Evolutionary conservation across 345 rosid species (phyloP).

Genomic region (Melaleuca alternifolia): DNA sequence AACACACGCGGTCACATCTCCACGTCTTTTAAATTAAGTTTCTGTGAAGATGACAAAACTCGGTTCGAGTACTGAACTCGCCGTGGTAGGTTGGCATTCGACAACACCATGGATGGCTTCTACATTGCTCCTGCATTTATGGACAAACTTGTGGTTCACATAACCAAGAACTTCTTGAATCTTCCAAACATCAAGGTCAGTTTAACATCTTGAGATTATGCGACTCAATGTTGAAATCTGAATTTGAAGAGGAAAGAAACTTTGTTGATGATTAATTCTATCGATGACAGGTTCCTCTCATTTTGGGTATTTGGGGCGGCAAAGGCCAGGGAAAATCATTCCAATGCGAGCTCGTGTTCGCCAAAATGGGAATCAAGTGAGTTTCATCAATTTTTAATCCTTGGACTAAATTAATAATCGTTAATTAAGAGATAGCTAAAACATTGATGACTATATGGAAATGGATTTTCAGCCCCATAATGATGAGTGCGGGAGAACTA

Average conservation of each 20-base stretch:
- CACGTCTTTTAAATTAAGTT: neutral
- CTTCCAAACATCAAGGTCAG: conserved; percentile 44
- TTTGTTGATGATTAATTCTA: neutral
- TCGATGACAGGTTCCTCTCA: conserved; percentile 30
- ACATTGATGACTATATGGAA: neutral
- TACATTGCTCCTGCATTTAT: conserved; percentile 50
- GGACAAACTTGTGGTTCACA: conserved; percentile 47
- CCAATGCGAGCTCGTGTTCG: conserved; percentile 52
- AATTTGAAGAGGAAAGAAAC: neutral
- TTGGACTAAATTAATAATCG: neutral
- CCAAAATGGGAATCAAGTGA: conserved; percentile 52
- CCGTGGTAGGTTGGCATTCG: conserved; percentile 14
- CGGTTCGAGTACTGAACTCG: neutral
- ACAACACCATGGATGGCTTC: conserved; percentile 39
- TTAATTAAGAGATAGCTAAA: neutral
- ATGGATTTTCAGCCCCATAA: conserved; percentile 22
- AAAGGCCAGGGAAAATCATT: conserved; percentile 60
- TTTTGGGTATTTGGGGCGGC: conserved; percentile 57
- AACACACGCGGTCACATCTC: neutral
- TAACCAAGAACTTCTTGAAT: conserved; percentile 44
- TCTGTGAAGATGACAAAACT: neutral
- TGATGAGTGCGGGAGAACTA: conserved; percentile 55
- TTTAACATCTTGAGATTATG: neutral
- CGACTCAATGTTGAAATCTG: neutral
- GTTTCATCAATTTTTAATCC: neutral